Percentiles rank a stretch among this genome's conserved stretches.
Evolutionary conservation across 345 rosid species (phyloP).

Genomic region (Eucalyptus leucophloia): DNA sequence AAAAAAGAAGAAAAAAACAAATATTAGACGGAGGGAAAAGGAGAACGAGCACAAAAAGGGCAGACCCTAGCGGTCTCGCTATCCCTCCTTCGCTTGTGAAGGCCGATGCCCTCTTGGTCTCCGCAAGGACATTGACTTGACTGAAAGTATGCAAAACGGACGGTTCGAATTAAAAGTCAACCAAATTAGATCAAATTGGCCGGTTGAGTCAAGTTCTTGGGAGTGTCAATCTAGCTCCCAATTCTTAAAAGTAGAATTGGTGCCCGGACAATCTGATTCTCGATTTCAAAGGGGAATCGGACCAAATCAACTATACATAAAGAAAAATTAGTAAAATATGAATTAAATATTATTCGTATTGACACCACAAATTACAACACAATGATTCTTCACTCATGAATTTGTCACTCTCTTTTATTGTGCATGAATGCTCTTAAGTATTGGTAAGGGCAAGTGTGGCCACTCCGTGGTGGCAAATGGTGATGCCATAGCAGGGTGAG

Average conservation of each 20-base stretch:
- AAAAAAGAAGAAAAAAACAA: not conserved
- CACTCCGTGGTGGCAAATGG: not conserved
- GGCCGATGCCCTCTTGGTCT: not conserved
- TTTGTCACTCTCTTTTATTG: no score
- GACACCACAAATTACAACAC: no score
- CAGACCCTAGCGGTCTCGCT: not conserved
- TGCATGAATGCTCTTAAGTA: no score
- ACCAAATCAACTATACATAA: accelerated
- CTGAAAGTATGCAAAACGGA: no score
- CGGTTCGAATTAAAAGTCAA: no score
- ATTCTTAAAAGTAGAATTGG: accelerated
- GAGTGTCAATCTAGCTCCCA: accelerated
- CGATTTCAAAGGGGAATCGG: accelerated
- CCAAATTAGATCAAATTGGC: no score
- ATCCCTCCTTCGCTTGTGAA: not conserved
- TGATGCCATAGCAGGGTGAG: not conserved
- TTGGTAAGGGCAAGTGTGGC: no score
- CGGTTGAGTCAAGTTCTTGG: no score
- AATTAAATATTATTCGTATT: no score
- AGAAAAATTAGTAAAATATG: no score
- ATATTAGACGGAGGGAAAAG: not conserved
- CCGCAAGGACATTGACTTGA: not conserved
- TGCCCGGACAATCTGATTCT: accelerated
- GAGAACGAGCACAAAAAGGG: not conserved
- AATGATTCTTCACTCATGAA: no score